These are phyloP conservation scores for Truncatella angustata DNA, from an alignment of 2,329 filamentous ascomycete genomes.

Conservation along the genomic window DNA sequence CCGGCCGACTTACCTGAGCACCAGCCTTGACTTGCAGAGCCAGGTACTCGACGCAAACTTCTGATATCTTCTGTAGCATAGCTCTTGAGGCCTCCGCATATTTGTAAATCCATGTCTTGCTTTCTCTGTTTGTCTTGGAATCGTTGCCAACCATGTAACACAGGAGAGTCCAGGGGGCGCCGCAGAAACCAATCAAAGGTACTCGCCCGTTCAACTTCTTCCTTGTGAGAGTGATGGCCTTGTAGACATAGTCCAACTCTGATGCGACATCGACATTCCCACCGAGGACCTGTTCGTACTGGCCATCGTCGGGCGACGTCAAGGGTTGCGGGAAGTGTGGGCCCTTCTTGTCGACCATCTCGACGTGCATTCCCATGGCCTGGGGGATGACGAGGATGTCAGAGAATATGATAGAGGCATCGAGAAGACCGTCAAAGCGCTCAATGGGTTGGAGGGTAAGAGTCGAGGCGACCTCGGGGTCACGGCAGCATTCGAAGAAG, in stretches of 20 bases:
- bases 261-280: conserved; percentile 79
- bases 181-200: conserved; percentile 93
- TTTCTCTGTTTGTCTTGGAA: conserved; percentile 89
- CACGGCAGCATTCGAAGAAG: conserved; percentile 97
- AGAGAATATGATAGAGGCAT: conserved; percentile 98
- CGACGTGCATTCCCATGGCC: conserved; percentile 96
- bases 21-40: conserved; percentile 90
- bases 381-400: conserved; percentile 98
- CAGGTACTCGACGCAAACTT: conserved; percentile 92
- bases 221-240: conserved; percentile 87
- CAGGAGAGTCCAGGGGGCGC: conserved; percentile 92
- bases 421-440: conserved; percentile 84
- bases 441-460: conserved; percentile 94
- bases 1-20: conserved; percentile 63
- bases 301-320: conserved; percentile 72
- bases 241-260: conserved; percentile 92
- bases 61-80: conserved; percentile 85
- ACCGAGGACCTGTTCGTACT: conserved; percentile 76
- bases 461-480: conserved; percentile 87
- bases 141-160: conserved; percentile 99
- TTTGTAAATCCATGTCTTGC: conserved; percentile 95
- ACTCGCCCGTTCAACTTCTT: conserved; percentile 85
- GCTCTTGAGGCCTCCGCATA: conserved; percentile 78
- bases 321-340: conserved; percentile 91
- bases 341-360: conserved; percentile 97